Evolutionary conservation across 2,329 filamentous ascomycete genomes (phyloP), one percentile per base, ranked within the genome.

Genomic region (Aspergillus pseudoterreus): DNA sequence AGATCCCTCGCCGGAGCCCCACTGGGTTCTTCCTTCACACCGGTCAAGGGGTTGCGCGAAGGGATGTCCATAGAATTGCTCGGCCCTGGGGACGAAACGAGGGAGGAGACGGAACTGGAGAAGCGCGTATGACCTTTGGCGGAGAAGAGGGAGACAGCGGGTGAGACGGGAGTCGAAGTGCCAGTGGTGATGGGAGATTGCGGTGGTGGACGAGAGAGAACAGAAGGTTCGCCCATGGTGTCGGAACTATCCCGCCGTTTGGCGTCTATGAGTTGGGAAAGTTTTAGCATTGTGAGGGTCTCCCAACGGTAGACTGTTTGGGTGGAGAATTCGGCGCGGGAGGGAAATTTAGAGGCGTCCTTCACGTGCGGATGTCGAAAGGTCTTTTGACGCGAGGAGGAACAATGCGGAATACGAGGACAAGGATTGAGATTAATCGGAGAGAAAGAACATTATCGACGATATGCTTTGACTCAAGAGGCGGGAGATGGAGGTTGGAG

Each of bases 1-100:
- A 79, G 69, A 44, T 78, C 67, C 43, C 76, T 70, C 52, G 78
- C 76, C 53, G 79, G 87, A 49, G 80, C 81, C 67, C 92, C 87
- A 39, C 84, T 73, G 2, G 87, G 85, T 63, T 95, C 91, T 69
- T 96, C 92, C 63, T 91, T 82, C 17, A 96, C 87, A 63, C 94
- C 88, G 14, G 90, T 87, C 55, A 96, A 77, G 47, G 79, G 80
- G 54, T 82, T 80, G 71, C 89, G 89, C 62, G 79, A 77, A 24
- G 70, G 67, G 47, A 70, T 67, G 57, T 84, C 82, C 55, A 74
- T 72, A 27, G 71, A 73, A 49, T 71, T 74, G 36, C 73, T 72
- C 53, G 75, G 77, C 46, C 74, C 79, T 52, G 79, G 85, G 53
- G 78, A 86, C 50, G 78, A 85, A 56, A 78, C 75, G 8, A 88